Base-by-base conservation (phyloP, 2,329 filamentous ascomycete species). In the Fusarium buharicum region DNA sequence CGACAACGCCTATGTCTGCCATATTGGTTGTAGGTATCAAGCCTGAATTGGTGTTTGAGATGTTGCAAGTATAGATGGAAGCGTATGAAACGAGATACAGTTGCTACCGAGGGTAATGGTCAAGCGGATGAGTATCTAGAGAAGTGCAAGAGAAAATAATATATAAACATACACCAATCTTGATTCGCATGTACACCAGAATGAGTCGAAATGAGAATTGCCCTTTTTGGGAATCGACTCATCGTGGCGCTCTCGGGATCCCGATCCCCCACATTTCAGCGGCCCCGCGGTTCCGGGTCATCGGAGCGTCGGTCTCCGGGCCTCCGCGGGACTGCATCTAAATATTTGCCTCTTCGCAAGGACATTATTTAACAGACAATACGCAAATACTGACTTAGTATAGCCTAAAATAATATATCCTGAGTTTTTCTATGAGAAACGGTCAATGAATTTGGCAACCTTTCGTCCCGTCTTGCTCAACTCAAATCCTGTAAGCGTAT, bases 401-500 rank as follows among this genome's bases (percentile, higher is more conserved):
- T n/a, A n/a, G n/a, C n/a, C n/a, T n/a, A n/a, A n/a, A n/a, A n/a
- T n/a, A n/a, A n/a, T n/a, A n/a, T n/a, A n/a, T n/a, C n/a, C n/a
- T n/a, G n/a, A n/a, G n/a, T n/a, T n/a, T n/a, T n/a, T n/a, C 28
- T 30, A 30, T 12, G 28, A 30, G 3, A 46, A 69, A 0, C 38
- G 46, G 70, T 75, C 72, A 10, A 74, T 34, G 46, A 72, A 74
- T 13, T 67, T 72, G 9, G 72, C 61, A 0, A 74, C 64, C 37
- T 74, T 74, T 2, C 56, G 48, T 0, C 71, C 69, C 0, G 72
- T 71, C 13, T 45, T 51, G 7, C 70, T 72, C 14, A 58, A 37
- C 24, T 72, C 61, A 46, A 74, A 72, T 0, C 52, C 61, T 70
- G 62, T n/a, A 68, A 78, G 14, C 72, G 79, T 58, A 18, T 75